Conservation (phyloP, 305 asterid species). For the Fraxinus greggii region DNA sequence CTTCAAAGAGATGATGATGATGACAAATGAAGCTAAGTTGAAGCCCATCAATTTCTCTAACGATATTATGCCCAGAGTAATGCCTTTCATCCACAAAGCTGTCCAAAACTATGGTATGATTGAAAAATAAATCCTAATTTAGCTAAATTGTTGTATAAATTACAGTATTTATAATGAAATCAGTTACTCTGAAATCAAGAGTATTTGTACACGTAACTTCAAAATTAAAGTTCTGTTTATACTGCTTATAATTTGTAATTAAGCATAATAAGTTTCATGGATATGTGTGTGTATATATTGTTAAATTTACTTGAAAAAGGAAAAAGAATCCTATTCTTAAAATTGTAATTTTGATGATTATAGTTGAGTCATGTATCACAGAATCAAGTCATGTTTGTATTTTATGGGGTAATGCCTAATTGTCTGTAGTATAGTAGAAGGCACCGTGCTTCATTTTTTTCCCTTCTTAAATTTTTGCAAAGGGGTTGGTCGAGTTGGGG, state of each 20-base stretch:
- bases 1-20: slow-evolving; percentile 29
- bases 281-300: not conserved
- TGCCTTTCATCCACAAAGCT: slow-evolving; percentile 31
- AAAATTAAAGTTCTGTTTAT: not conserved
- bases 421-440: not conserved
- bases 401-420: not conserved
- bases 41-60: slow-evolving; percentile 36
- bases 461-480: not conserved
- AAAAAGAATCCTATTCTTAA: not conserved
- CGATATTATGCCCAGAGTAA: slow-evolving; percentile 35
- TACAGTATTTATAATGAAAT: not conserved
- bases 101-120: slow-evolving; percentile 34
- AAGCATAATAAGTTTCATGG: not conserved
- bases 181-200: not conserved
- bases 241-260: not conserved
- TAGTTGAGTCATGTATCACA: not conserved
- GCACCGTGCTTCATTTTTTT: not conserved
- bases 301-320: not conserved
- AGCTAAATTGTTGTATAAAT: not conserved
- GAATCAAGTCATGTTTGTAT: not conserved
- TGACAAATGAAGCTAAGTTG: slow-evolving; percentile 36
- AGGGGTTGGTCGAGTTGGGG: not conserved
- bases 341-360: not conserved
- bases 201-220: not conserved
- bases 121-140: not conserved